Evolutionary conservation across 208 protist genomes (phyloP), one percentile per base, ranked within the genome.

Genomic region (Phytomonas francai): DNA sequence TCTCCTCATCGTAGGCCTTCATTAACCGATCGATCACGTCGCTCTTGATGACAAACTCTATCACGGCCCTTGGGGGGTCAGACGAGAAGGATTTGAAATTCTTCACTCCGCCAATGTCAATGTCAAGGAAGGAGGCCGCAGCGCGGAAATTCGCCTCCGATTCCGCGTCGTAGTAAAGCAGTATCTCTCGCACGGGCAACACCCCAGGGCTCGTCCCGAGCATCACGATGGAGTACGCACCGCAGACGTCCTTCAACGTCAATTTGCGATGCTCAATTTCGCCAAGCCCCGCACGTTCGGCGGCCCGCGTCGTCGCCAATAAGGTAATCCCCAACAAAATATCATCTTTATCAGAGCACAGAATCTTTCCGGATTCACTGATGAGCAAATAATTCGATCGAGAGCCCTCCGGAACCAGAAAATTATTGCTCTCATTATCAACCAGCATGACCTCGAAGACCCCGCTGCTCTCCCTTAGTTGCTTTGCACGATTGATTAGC

Each of bases 241-340:
- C 61, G 31, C 80, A 74, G 6, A 95, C 34, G 34, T 95, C 84
- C 25, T 70, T 73, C 30, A 95, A 39, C 49, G 68, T 75, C 25
- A 95, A 74, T 31, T 74, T 75, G n/a, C 67, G 58, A 65, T 90
- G 82, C 12, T 78, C 59, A 45, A 92, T 75, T 9, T 33, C 25
- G 14, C 76, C 64, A 0, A 88, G 59, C 2, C 81, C 77, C 25
- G 71, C 75, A n/a, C 56, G 59, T 33, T 65, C 58, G 2, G 73
- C 49, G 7, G 80, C 81, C 22, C 74, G 73, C 51, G 71, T 72
- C 11, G 77, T 72, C 25, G 83, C 74, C 34, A 71, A 59, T 6
- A 95, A 78, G 27, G 89, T 95, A 30, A 92, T 77, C 14, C 89
- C 89, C 49, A 89, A 49, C 8, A 95, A 73, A 71, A 95, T 92